Base-by-base conservation (phyloP, 2,329 filamentous ascomycete species). In the Pyricularia grisea region DNA sequence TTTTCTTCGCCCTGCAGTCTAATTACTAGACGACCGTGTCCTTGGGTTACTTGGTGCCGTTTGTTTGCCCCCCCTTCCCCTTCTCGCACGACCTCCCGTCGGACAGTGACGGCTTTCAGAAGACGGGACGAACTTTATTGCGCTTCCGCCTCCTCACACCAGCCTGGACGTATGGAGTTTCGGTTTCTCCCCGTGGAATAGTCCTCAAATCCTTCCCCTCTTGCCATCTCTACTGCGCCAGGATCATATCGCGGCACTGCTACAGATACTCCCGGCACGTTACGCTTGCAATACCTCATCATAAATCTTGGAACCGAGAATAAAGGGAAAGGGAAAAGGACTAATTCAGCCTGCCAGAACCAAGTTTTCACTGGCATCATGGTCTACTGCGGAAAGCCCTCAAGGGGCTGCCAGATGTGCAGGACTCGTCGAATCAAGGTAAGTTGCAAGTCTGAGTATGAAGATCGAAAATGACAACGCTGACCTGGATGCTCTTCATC, bases 381-480 rank as follows among this genome's bases (percentile, higher is more conserved):
- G 87, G 87, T 89, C 14, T 90, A 89, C 73, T 88, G 85, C 71
- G 88, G 88, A 61, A 89, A 88, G 78, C 86, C 88, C 74, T 90
- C 87, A 0, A 80, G 83, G 79, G 90, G 89, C 74, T 92, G 90
- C 74, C 89, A 91, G 79, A 92, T 90, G 86, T 92, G 90, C 77
- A 86, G 90, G 76, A 90, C 85, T 50, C 84, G 90, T 72, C 84
- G 90, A 73, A 92, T 92, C 76, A 92, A 92, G 85, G 90, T 90
- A 82, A 71, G 82, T 30, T 60, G 20, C 31, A 55, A 3, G 23
- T 28, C 42, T 25, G 9, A n/a, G 42, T 33, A n/a, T 12, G 30
- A 42, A 9, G 3, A 66, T 23, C 23, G n/a, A 36, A 36, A 25
- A 66, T 14, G 12, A 17, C 42, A 64, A 36, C 66, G 64, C 69